phyloP scores from a whole-genome alignment of 2,329 filamentous ascomycete species.

The Zymoseptoria tritici region DNA sequence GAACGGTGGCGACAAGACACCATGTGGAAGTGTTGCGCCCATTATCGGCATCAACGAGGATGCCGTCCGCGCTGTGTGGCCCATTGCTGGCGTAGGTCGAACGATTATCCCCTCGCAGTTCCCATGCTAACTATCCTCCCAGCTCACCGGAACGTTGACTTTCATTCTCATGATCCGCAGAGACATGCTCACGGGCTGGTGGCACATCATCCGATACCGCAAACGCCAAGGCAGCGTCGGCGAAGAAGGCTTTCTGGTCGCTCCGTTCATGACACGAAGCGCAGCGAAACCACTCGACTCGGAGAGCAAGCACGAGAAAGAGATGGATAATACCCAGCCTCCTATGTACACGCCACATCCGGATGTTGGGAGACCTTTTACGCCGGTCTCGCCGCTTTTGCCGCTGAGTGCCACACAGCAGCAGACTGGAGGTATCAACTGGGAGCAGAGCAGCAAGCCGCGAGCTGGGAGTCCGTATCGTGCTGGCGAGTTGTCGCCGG shows the following conservation, averaged over 20 bases:
- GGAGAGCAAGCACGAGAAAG: background rate
- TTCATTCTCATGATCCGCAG: constrained; percentile 66
- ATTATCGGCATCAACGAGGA: constrained; percentile 59
- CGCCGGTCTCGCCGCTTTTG: background rate
- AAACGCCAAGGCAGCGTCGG: background rate
- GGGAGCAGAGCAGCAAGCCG: background rate
- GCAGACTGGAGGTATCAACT: background rate
- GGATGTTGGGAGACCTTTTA: background rate
- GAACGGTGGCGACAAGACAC: constrained; percentile 51
- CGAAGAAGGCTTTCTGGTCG: constrained; percentile 10
- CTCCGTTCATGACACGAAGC: background rate
- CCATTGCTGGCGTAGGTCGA: constrained; percentile 60
- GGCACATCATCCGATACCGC: constrained; percentile 44
- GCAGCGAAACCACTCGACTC: background rate
- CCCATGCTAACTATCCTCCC: background rate
- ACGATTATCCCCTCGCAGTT: constrained; percentile 14
- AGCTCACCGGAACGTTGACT: constrained; percentile 71
- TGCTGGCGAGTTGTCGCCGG: background rate
- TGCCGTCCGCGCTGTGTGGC: constrained; percentile 63
- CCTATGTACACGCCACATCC: background rate
- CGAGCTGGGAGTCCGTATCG: background rate
- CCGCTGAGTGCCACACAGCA: background rate
- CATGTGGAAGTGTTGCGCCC: constrained; percentile 53
- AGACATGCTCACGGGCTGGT: constrained; percentile 71
- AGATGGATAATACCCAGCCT: background rate